Base-by-base conservation (phyloP, 371 early-diverging fungal genomes). In the Rhizoclosmatium hyalinum region DNA sequence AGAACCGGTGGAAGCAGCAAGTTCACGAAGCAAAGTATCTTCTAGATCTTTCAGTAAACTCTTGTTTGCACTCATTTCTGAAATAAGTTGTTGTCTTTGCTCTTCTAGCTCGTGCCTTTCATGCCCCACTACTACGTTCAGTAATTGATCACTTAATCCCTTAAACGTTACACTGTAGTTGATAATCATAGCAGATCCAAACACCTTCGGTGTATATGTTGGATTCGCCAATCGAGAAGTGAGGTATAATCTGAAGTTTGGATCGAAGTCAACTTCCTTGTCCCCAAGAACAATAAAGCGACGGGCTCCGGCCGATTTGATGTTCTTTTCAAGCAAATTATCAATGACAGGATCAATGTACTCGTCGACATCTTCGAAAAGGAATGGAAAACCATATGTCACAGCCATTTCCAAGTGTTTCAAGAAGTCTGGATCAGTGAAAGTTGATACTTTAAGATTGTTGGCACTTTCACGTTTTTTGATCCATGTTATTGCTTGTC, bases 311-410 rank as follows among this genome's bases (percentile, higher is more conserved):
- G 67, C 61, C 0, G 54, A 19, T 58, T 83, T 83, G 68, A 88
- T 83, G 77, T 88, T 88, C 72, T 88, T 88, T 72, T 89, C 89
- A n/a, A 89, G 80, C 45, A 89, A 72, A 72, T 86, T 86, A 76
- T 89, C 89, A 69, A 89, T 88, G 10, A 89, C 89, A 0, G 89
- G 89, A 71, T 89, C 89, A 67, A 89, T 89, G 76, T 88, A 89
- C 70, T 89, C 89, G 76, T 89, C 89, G 6, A 89, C 88, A 68
- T 89, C 89, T 73, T 89, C 89, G 73, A 89, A 89, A 21, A 89
- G 72, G 81, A 88, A 88, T 19, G 89, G 89, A 71, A 89, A 87
- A 24, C 89, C 89, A 62, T 89, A 89, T 1, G 89, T 88, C 32
- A 89, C 82, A 3, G 88, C 88, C 88, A 89, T 85, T 76, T 89